phyloP scores from a whole-genome alignment of 1,284 basidiomycete species.

The Stygiomarasmius scandens region DNA sequence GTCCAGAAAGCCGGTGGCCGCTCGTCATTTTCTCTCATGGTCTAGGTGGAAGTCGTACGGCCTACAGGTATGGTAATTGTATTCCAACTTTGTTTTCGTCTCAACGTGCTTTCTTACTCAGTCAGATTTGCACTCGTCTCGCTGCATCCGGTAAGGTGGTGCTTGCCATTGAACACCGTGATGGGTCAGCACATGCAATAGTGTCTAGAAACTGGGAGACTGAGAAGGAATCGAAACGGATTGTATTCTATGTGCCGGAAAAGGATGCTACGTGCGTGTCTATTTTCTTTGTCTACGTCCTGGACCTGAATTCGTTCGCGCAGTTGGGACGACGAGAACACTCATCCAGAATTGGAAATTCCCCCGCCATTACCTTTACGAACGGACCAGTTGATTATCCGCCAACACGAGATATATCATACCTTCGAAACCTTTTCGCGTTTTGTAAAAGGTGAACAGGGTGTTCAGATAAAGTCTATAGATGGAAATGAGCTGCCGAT shows the following conservation, averaged over 20 bases:
- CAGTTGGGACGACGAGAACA: conserved; percentile 30
- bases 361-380: conserved; percentile 48
- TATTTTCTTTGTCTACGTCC: neutral
- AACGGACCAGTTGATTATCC: conserved; percentile 65
- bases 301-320: conserved; percentile 5
- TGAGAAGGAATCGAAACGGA: conserved; percentile 27
- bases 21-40: conserved; percentile 84
- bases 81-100: conserved; percentile 1
- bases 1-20: conserved; percentile 53
- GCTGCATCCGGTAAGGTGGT: conserved; percentile 79
- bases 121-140: conserved; percentile 69
- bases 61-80: conserved; percentile 57
- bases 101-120: conserved; percentile 27
- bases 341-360: conserved; percentile 19
- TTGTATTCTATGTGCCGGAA: conserved; percentile 50
- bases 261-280: conserved; percentile 51
- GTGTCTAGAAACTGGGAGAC: conserved; percentile 31
- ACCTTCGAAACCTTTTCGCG: conserved; percentile 47
- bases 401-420: conserved; percentile 67
- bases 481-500: conserved; percentile 41
- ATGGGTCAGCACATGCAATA: conserved; percentile 65
- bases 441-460: conserved; percentile 36
- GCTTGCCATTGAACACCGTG: conserved; percentile 76
- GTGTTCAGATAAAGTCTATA: conserved; percentile 33
- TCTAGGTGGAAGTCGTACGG: conserved; percentile 71